Evolutionary conservation across 768 basidiomycete species (phyloP), one percentile per base, ranked within the genome.

Genomic region (Antrodiella citrinella): DNA sequence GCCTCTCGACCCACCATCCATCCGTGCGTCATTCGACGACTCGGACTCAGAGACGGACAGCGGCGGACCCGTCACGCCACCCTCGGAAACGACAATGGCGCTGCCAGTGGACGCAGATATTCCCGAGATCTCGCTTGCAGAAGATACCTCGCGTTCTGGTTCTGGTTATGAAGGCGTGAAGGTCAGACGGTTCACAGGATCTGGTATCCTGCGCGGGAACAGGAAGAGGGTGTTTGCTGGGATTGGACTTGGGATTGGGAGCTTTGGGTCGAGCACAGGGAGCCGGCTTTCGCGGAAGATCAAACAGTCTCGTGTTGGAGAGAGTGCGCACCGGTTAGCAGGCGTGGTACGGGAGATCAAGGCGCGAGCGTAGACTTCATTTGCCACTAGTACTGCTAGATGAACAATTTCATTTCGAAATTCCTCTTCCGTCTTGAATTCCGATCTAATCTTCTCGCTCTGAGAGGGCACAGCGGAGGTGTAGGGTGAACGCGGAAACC

Each of bases 281-380:
- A 19, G 45, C 24, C 12, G 44, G 13, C 44, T 18, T 3, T 11
- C 45, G 13, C 3, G 47, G 39, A 35, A 35, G 30, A 7, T 35
- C 7, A 7, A 35, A 7, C 30, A 35, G 30, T 35, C 7, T 15
- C 7, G 15, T 7, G 15, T 35, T 15, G 30, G 30, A 7, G 49
- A 26, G 46, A 23, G 26, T 15, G 35, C 43, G 47, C 46, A 55
- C 43, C 40, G 54, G 3, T 47, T 56, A 18, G 40, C 56, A 20
- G 54, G 51, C 10, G 52, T 50, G 4, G 24, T 53, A n/a, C 49
- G 57, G 26, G 51, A 44, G 30, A 53, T 57, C 1, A 18, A 44
- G 2, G 4, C 48, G 15, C 7, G 47, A 24, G 41, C 49, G 11
- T 50, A n/a, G 24, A 54, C 30, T 35, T n/a, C n/a, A n/a, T n/a